Conservation (phyloP, 805 yeast genomes). For the Grigorovia humatica region DNA sequence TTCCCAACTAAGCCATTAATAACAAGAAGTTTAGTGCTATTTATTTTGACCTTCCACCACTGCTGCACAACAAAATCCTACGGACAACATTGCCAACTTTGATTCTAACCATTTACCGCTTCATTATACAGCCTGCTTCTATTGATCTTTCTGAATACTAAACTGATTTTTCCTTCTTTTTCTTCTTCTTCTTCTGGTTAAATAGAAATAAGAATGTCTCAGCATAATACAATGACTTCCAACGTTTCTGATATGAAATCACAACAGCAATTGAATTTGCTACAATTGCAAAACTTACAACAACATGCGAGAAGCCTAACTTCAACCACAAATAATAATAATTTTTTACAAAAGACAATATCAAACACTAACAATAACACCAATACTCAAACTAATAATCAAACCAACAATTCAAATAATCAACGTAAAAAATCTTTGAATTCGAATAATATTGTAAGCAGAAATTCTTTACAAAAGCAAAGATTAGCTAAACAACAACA, state of each 20-base stretch:
- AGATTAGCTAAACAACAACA: slow-evolving; percentile 10
- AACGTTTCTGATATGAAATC: slow-evolving; percentile 30
- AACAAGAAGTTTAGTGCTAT: no score
- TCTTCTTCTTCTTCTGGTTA: no score
- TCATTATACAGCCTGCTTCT: no score
- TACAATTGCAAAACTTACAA: slow-evolving; percentile 36
- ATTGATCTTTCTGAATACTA: no score
- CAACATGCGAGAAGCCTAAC: slow-evolving; percentile 36
- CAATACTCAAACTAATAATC: slow-evolving; percentile 3
- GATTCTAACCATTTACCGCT: no score
- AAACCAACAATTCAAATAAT: neutral
- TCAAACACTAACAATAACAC: neutral
- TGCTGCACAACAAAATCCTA: no score
- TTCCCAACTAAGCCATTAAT: no score
- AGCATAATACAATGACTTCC: slow-evolving; percentile 31
- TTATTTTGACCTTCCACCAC: no score
- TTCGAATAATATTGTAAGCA: slow-evolving; percentile 1
- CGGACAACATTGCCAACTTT: no score
- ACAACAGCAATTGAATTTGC: slow-evolving; percentile 37
- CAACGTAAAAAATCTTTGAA: slow-evolving; percentile 1
- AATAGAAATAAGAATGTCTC: slow-evolving; percentile 18
- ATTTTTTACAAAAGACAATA: neutral
- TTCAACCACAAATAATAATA: slow-evolving; percentile 11
- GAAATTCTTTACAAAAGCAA: slow-evolving; percentile 10
- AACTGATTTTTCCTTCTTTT: no score